Evolutionary conservation across 306 rosid genomes (phyloP), one percentile per base, ranked within the genome.

Genomic region (Quillaja saponaria): DNA sequence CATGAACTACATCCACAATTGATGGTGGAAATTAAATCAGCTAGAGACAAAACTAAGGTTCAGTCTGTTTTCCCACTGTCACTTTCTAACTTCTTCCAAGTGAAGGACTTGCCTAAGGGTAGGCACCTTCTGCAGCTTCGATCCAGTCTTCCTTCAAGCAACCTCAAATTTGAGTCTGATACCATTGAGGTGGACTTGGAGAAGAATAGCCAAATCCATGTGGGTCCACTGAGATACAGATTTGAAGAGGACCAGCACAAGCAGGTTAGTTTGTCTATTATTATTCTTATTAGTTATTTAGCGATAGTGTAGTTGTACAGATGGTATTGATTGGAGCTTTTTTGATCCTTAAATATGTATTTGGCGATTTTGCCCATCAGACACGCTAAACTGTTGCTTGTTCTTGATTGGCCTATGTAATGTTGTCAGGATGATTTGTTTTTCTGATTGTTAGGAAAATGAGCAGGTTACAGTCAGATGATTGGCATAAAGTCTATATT

Each of bases 61-160:
- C 91, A 80, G 71, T 83, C 96, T 0, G 86, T 81, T 64, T 94
- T 89, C 66, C 95, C 96, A 33, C 72, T 89, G 64, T 91, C 96
- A 20, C 95, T 85, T 72, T 94, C 97, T 31, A 89, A 89, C 82
- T 94, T 87, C 76, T 94, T 94, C 74, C 99, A 89, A 77, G 97
- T 87, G 52, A 94, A 94, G 81, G 85, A 81, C 71, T 68, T 94
- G 44, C 85, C 96, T 6, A 94, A 68, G 84, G 95, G 94, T 44
- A 94, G 82, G 69, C 86, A 89, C 80, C 77, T 87, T 76, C 79
- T 94, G 66, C 89, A 78, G 73, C 95, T 94, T 56, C 85, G 85
- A 50, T 85, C 91, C 49, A 80, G 74, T 69, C 81, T 81, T 41
- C 89, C 82, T 6, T 61, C 78, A 72, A 72, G 90, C 76, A 73